Evolutionary conservation across 2,329 filamentous ascomycete genomes (phyloP), one percentile per base, ranked within the genome.

Genomic region (Arthrobotrys conoides): DNA sequence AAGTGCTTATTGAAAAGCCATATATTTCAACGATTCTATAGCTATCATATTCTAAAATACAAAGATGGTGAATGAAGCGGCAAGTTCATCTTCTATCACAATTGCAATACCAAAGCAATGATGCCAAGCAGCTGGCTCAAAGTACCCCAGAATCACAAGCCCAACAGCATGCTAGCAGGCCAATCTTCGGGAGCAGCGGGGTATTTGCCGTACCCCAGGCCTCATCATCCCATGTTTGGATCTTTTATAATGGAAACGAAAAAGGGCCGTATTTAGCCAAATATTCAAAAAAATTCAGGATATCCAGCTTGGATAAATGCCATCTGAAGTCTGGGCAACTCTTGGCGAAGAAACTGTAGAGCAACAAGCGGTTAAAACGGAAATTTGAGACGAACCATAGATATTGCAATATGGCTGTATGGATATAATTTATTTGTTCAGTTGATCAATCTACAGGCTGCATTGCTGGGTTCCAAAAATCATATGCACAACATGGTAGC

Each of bases 221-320:
- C 36, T 44, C 38, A 22, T 44, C 48, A 53, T 57, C 55, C 57
- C 57, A 44, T 67, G 30, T 68, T 55, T 53, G 49, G 36, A 76
- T 18, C n/a, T 70, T 71, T 71, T 65, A 76, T 64, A 70, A 59
- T 65, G 65, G 72, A 70, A 76, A 76, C 66, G 64, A 57, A 57
- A 76, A 76, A 70, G 57, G 46, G 22, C 65, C 65, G 65, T 53
- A 76, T 76, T 77, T 77, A 77, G 67, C 73, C 73, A 77, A 71
- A 77, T 53, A 33, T 18, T 46, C 33, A 41, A 63, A 41, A 63
- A 30, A 18, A 22, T 65, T 71, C 46, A 53, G 44, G 66, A 66
- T 65, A 51, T 51, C 57, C 10, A 65, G 38, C 24, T 51, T 55
- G 66, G 73, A 61, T 77, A 77, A 76, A 57, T 55, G 41, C 44